Conservation (phyloP, 768 basidiomycete genomes). For the Phylloporus arenicola region DNA sequence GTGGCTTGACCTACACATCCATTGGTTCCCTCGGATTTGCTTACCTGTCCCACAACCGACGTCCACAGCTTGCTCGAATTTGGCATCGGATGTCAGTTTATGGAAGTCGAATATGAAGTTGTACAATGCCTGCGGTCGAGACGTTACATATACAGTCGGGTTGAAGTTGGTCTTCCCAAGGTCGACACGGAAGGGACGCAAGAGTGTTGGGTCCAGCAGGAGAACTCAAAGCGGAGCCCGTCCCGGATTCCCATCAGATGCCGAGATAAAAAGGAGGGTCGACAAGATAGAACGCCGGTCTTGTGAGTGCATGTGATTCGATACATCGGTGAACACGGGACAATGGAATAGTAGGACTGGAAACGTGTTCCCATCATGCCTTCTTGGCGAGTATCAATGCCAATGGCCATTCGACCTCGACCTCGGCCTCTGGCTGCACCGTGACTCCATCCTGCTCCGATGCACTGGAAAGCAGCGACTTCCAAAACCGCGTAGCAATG, state of each 20-base stretch:
- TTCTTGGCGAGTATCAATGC: slow-evolving; percentile 22
- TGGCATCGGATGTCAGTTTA: slow-evolving; percentile 10
- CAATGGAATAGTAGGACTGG: neutral
- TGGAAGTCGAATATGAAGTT: slow-evolving; percentile 32
- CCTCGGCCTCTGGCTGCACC: slow-evolving; percentile 5
- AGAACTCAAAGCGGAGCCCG: neutral
- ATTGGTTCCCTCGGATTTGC: slow-evolving; percentile 22
- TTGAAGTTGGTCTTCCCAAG: neutral
- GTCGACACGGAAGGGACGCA: neutral
- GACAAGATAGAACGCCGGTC: neutral
- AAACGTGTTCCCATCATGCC: neutral
- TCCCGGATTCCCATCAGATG: neutral
- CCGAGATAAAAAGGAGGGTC: neutral
- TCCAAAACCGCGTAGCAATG: slow-evolving; percentile 60
- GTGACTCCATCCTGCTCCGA: slow-evolving; percentile 20
- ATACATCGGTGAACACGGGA: neutral
- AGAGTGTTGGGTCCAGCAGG: neutral
- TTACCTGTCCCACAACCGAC: slow-evolving; percentile 62
- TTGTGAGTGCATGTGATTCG: neutral
- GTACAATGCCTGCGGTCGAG: slow-evolving; percentile 59
- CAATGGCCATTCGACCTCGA: slow-evolving; percentile 42
- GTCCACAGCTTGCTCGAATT: slow-evolving; percentile 61
- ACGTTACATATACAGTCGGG: slow-evolving; percentile 41
- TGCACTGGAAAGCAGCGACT: slow-evolving; percentile 41
- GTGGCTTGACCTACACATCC: slow-evolving; percentile 73